Evolutionary conservation across 2,329 filamentous ascomycete species (phyloP).

Genomic region (Arthrinium puccinioides): DNA sequence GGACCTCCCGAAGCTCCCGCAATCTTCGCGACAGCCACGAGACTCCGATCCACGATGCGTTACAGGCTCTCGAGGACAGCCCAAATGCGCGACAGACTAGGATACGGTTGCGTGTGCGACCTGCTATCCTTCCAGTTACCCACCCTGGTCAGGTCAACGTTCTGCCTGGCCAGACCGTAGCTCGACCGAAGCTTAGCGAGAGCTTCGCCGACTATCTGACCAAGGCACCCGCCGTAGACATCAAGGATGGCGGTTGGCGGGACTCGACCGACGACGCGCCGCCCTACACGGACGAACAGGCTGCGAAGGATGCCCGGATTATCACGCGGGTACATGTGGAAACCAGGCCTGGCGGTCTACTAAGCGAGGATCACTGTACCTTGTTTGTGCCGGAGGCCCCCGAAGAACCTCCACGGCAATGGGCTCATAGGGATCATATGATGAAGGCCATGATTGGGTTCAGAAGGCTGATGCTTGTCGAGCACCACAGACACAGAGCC

Average conservation of each 20-base stretch:
- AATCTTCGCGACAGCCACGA: constrained; percentile 21
- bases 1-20: constrained; percentile 37
- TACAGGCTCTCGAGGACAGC: too few species aligned
- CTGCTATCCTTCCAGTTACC: constrained; percentile 47
- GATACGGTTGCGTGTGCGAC: constrained; percentile 41
- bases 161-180: constrained; percentile 21
- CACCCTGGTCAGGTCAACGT: constrained; percentile 52
- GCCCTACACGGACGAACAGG: constrained; percentile 53
- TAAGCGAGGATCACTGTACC: constrained; percentile 64
- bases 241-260: constrained; percentile 51
- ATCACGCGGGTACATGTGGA: constrained; percentile 66
- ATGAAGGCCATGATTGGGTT: constrained; percentile 74
- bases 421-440: constrained; percentile 82
- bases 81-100: constrained; percentile 21
- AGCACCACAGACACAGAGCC: constrained; percentile 71
- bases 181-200: constrained; percentile 42
- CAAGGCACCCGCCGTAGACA: constrained; percentile 40
- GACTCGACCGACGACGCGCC: constrained; percentile 47
- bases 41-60: constrained; percentile 11
- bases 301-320: constrained; percentile 60
- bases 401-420: constrained; percentile 71
- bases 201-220: constrained; percentile 53
- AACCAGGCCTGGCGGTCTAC: constrained; percentile 64
- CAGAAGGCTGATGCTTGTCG: constrained; percentile 68
- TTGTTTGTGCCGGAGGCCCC: constrained; percentile 64